A percentile compares a stretch with the other conserved stretches of the same genome.
These are phyloP conservation scores for Yamadazyma laniorum DNA, from an alignment of 805 yeast genomes.

Conservation along the genomic window DNA sequence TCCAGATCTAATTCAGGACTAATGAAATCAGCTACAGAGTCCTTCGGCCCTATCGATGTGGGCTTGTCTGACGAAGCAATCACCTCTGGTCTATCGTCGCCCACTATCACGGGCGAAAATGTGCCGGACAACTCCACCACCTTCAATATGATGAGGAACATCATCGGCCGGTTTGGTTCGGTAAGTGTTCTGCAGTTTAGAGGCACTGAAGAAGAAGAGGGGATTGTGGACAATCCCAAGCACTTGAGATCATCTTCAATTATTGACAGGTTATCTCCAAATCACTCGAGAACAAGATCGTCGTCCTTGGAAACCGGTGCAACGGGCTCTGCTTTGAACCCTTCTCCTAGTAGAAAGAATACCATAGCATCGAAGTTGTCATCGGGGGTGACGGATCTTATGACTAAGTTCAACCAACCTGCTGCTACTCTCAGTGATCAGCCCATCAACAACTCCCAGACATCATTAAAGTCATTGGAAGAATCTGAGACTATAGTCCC, in stretches of 20 bases:
- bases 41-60: conserved; percentile 24
- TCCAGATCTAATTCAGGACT: conserved; percentile 29
- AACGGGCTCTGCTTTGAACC: neutral
- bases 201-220: conserved; percentile 15
- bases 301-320: conserved; percentile 25
- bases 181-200: conserved; percentile 26
- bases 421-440: neutral
- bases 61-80: neutral
- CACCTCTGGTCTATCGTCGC: conserved; percentile 11
- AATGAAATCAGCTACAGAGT: conserved; percentile 24
- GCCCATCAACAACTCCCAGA: conserved; percentile 21
- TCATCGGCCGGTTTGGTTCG: conserved; percentile 34
- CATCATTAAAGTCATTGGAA: conserved; percentile 35
- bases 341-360: conserved; percentile 23
- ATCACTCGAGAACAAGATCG: conserved; percentile 37
- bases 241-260: conserved; percentile 23
- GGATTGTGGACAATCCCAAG: conserved; percentile 8
- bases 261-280: conserved; percentile 34
- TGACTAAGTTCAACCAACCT: conserved; percentile 34
- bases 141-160: conserved; percentile 31
- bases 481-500: conserved; percentile 14
- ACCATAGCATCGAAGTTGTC: conserved; percentile 39
- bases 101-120: conserved; percentile 10
- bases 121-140: conserved; percentile 20
- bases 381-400: conserved; percentile 42